Base-by-base conservation (phyloP, 352 stramenopile species). In the Hyaloperonospora brassicae region DNA sequence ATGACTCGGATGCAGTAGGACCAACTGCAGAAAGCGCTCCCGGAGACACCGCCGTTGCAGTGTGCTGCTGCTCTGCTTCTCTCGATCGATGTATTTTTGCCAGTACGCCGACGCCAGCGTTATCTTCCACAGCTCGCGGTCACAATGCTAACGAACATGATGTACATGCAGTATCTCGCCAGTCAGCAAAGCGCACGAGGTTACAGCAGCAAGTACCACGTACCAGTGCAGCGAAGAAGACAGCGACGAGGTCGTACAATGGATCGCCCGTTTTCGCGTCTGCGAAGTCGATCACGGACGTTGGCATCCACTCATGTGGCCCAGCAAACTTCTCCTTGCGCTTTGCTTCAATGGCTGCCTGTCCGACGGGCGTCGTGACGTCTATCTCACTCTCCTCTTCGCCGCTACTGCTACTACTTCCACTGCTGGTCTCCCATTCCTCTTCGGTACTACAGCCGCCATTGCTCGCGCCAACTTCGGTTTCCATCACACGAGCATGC, bases 191-290 rank as follows among this genome's bases (percentile, higher is more conserved):
- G 36, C 13, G 17, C 10, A 50, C 3, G 25, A 50, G 5, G 21
- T 12, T 22, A 50, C 50, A 38, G 9, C 41, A 38, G 39, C 23
- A 13, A 17, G 17, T 31, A 35, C 9, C 11, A 60, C 78, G 53
- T 68, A 94, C 84, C 73, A 94, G 49, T 30, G 76, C 72, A 17
- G 79, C 72, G 55, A 91, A 89, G 53, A 92, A 84, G 23, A 94
- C 58, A 6, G 84, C 78, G 10, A 93, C 72, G 22, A 95, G 66
- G 47, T 95, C 86, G 57, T 89, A 95, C 12, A 95, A 47, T 47
- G 84, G 82, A 59, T 95, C 86, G 23, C 84, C 86, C 0, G 73
- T 87, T 74, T 93, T 93, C 56, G 76, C 67, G 57, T 95, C 86
- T 0, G 84, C 86, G 57, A 94, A 94, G 52, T 95, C 86, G 55